Evolutionary conservation across 2,329 filamentous ascomycete genomes (phyloP), one percentile per base, ranked within the genome.

Genomic region (Claviceps monticola): DNA sequence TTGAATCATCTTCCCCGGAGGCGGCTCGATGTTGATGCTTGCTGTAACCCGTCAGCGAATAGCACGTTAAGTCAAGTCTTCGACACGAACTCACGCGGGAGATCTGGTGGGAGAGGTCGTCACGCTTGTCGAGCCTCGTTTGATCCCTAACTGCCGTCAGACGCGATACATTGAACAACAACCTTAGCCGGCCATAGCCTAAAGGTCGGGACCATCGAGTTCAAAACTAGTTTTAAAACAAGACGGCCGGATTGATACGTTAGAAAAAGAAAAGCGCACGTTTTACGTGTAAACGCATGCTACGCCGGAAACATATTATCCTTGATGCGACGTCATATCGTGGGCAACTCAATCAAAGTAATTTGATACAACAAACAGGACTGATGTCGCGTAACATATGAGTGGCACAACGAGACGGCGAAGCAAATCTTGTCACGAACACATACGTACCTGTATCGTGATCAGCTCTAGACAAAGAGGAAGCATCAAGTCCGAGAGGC

Each of bases 1-100:
- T 42, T 5, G 53, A 48, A 7, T 51, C 54, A 11, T 48, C 56
- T 29, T 52, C 44, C 23, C 53, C 53, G 13, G 56, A 55, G 19
- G 48, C 48, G 5, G 50, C 43, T 36, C 52, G 53, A 11, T 50
- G 51, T n/a, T 46, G 44, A 37, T 51, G 42, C 9, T 46, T 29
- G n/a, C 55, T 58, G 11, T 8, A 9, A 8, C 7, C 26, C 2
- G 14, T 54, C 13, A 54, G 44, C 3, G 5, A 34, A 17, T 45
- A 26, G 17, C 4, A 19, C n/a, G 13, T 34, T 9, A 11, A 49
- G 13, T 37, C 37, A 11, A 1, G 23, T 21, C 17, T 34, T 8
- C 38, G 16, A 21, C 9, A 8, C 21, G 2, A 16, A 49, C 36
- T 50, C 49, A 52, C 53, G 41, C 39, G 6, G 50, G 26, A n/a